Base-by-base conservation (phyloP, 1,284 basidiomycete genomes). In the Coniferiporia sulphurascens region DNA sequence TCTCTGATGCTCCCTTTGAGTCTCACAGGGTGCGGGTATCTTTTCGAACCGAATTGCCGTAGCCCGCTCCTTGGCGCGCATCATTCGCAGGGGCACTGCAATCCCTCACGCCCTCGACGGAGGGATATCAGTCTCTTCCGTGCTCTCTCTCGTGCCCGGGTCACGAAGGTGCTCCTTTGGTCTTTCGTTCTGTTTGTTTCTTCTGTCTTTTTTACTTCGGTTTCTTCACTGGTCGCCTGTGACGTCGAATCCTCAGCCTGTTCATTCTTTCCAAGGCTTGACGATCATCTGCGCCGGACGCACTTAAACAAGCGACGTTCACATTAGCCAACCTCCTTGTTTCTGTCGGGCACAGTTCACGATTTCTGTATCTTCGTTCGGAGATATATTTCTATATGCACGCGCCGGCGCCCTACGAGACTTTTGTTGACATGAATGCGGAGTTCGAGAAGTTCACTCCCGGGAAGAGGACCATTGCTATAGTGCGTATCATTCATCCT, bases 401-500 rank as follows among this genome's bases (percentile, higher is more conserved):
- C 27, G 27, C 27, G 27, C 27, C 27, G 27, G 27, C 27, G 27
- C 27, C 27, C 5, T 27, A 27, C 27, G 27, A 27, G 27, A 27
- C 27, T 27, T 49, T 53, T 27, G 49, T 27, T 44, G 17, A 62
- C 56, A 68, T 69, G 68, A 65, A 65, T 53, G 48, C 49, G 22
- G 52, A 48, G 32, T 62, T 65, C 50, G 46, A 46, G 32, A 59
- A 64, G 56, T 71, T 71, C 63, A 56, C 65, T 35, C 55, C 62
- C 50, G 70, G 69, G 60, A 69, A 78, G 58, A 67, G 74, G 52
- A 71, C 68, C 58, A 76, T 77, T 32, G 74, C 77, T 49, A 73
- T 78, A 56, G 82, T 83, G 68, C 71, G 80, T 75, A 27, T 21
- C 15, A 5, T 49, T 15, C 36, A 27, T 17, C 45, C 38, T 9